phyloP scores from a whole-genome alignment of 352 stramenopile genomes.

The Globisporangium irregulare region DNA sequence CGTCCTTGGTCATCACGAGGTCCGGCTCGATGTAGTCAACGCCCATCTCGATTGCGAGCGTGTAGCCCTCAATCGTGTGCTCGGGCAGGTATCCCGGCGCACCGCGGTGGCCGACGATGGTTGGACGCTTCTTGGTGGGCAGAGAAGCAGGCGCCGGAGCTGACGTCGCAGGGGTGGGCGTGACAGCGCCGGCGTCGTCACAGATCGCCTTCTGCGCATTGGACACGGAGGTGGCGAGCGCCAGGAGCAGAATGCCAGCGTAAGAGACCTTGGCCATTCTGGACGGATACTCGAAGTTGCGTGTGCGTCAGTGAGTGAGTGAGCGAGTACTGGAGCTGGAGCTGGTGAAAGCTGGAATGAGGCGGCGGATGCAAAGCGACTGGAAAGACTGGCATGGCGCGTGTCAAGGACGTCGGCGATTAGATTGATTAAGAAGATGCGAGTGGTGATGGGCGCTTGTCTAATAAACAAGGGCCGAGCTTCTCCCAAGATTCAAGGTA shows the following conservation, averaged over 20 bases:
- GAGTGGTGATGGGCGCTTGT: neutral
- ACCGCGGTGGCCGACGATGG: constrained; percentile 82
- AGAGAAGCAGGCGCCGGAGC: neutral
- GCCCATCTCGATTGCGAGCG: constrained; percentile 83
- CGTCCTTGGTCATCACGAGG: constrained; percentile 85
- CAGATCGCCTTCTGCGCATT: constrained; percentile 24
- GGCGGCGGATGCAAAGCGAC: neutral
- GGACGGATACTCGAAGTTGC: neutral
- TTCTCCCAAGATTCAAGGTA: neutral
- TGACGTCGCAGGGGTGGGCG: constrained; percentile 7
- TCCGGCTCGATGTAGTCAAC: constrained; percentile 92
- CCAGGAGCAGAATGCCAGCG: constrained; percentile 24
- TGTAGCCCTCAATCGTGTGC: constrained; percentile 88
- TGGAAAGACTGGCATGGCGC: neutral
- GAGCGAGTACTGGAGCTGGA: neutral
- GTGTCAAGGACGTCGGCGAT: neutral
- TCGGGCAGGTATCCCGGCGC: constrained; percentile 90
- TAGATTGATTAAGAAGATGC: neutral
- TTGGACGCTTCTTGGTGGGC: constrained; percentile 35
- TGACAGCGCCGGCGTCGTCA: constrained; percentile 18
- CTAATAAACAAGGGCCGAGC: neutral
- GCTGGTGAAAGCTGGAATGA: neutral
- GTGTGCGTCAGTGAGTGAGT: neutral
- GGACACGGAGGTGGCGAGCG: constrained; percentile 21
- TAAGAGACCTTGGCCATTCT: constrained; percentile 47